Base-by-base conservation (phyloP, 768 basidiomycete species). In the Tremella fuciformis region DNA sequence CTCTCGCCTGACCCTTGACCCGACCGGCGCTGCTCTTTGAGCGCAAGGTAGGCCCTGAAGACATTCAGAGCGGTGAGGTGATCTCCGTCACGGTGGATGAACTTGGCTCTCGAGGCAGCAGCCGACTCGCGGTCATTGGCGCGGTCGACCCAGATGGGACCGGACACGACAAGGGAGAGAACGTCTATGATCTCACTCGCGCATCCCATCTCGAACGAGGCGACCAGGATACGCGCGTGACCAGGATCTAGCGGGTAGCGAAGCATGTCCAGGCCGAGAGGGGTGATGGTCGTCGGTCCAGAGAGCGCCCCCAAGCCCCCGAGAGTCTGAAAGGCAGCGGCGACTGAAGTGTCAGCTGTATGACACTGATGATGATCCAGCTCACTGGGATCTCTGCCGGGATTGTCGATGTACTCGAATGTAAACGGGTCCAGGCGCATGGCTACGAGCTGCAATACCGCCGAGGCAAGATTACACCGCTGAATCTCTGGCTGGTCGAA, bases 221-320 rank as follows among this genome's bases (percentile, higher is more conserved):
- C 87, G 53, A 98, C 79, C 29, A 98, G 78, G 41, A 87, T 83
- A 26, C 90, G 85, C 0, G 92, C 84, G 55, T 86, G 83, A 29
- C 84, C 79, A 1, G 94, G 91, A 65, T 97, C 91, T n/a, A 96
- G 83, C 1, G 96, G 96, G 71, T 93, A 90, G n/a, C 80, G 70
- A 2, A 91, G 86, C 89, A 99, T 97, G 61, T 85, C 79, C 3
- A 84, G 83, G 1, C 96, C 96, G 3, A 88, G 76, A 0, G 80
- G 66, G 0, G 92, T 96, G 53, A 99, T 80, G 4, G 71, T 70
- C 58, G 84, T 85, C 15, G 81, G 80, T 37, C 82, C 78, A 71
- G 88, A 83, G 58, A 97, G 80, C 13, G 93, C 93, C 13, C 85
- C 85, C 8, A 98, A 82, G 1, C 90, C 79, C 79, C 84, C 88